A percentile compares a stretch with the other conserved stretches of the same genome.
Evolutionary conservation across 108 stramenopile genomes (phyloP).

Genomic region (Nitzschia sp.): DNA sequence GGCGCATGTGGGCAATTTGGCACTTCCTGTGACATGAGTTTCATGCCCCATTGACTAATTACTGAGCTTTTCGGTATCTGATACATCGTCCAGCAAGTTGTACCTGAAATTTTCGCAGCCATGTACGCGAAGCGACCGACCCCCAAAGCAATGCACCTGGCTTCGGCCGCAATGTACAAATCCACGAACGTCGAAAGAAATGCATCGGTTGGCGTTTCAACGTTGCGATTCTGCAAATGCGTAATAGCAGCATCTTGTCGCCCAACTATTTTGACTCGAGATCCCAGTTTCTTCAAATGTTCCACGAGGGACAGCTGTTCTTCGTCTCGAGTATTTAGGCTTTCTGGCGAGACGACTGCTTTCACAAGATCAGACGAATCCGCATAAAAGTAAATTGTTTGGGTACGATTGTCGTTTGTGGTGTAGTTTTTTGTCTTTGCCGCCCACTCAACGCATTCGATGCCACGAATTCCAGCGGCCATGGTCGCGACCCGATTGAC

Average conservation of each 20-base stretch:
- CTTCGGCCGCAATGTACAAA: constrained; percentile 23
- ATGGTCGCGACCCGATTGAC: background rate
- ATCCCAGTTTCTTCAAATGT: background rate
- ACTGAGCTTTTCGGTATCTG: background rate
- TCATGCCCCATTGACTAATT: constrained; percentile 14
- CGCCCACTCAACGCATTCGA: constrained; percentile 11
- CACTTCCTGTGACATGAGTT: constrained; percentile 4
- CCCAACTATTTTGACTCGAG: background rate
- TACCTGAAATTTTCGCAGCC: constrained; percentile 12
- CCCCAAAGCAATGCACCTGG: constrained; percentile 16
- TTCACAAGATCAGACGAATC: constrained; percentile 3
- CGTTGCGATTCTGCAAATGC: constrained; percentile 15
- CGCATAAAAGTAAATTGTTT: constrained; percentile 10
- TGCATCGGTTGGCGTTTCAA: constrained; percentile 4
- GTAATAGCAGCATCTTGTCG: background rate
- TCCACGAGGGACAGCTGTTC: background rate
- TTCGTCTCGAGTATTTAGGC: background rate
- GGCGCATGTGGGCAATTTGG: background rate
- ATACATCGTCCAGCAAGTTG: constrained; percentile 2
- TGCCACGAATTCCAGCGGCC: background rate
- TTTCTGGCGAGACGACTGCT: background rate
- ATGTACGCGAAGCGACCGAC: constrained; percentile 24
- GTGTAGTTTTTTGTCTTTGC: background rate
- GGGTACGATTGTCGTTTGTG: background rate
- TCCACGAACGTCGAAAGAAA: constrained; percentile 26